phyloP scores from a whole-genome alignment of 495 filamentous ascomycete genomes.

The Viridothelium virens region DNA sequence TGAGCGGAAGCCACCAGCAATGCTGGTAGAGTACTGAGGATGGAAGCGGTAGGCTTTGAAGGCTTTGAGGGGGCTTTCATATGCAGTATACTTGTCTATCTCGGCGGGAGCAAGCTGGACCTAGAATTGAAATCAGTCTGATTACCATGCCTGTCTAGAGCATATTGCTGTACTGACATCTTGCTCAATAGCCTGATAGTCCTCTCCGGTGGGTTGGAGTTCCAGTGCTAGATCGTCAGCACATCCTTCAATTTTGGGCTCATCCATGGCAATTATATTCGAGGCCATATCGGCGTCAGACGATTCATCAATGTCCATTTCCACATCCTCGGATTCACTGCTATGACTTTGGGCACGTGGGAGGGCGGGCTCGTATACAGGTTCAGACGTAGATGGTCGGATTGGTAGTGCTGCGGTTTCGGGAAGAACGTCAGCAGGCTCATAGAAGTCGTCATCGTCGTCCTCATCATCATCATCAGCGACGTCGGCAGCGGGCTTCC shows the following conservation, averaged over 20 bases:
- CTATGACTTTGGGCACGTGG: not conserved
- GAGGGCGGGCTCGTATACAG: not conserved
- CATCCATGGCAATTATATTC: not conserved
- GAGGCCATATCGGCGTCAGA: not conserved
- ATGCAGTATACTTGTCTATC: conserved; percentile 52
- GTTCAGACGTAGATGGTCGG: not conserved
- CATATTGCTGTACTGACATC: conserved; percentile 13
- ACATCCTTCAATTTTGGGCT: not conserved
- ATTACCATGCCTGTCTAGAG: not conserved
- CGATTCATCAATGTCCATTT: not conserved
- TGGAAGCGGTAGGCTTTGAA: conserved; percentile 90
- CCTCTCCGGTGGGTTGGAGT: conserved; percentile 16
- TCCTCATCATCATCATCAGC: conserved; percentile 22
- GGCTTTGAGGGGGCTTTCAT: conserved; percentile 69
- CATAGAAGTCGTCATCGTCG: conserved; percentile 14
- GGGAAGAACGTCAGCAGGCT: not conserved
- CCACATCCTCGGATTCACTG: not conserved
- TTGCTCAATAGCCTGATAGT: conserved; percentile 13
- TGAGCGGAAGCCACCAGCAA: conserved; percentile 73
- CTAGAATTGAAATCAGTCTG: conserved; percentile 15
- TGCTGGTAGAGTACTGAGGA: conserved; percentile 58
- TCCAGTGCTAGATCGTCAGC: conserved; percentile 24
- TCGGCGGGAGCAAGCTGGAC: not conserved
- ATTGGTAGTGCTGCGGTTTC: not conserved
- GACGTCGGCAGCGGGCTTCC: conserved; percentile 30